Evolutionary conservation across 495 filamentous ascomycete genomes (phyloP).

Genomic region (Terfezia boudieri): DNA sequence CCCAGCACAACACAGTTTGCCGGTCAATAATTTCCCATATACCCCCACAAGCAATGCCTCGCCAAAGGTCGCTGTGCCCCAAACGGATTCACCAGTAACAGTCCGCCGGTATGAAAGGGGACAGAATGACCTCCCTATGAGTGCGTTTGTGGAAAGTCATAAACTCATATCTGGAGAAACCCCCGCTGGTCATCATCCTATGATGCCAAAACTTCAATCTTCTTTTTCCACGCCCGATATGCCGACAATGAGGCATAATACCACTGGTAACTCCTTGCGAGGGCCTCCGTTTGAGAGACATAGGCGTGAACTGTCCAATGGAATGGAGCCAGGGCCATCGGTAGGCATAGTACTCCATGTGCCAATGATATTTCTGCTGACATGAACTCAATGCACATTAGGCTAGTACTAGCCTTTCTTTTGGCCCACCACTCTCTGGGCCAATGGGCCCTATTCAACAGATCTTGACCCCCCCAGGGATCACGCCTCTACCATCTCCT

Average conservation of each 20-base stretch:
- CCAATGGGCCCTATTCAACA: slow-evolving; percentile 7
- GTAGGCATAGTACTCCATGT: slow-evolving; percentile 2
- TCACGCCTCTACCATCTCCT: slow-evolving; percentile 18
- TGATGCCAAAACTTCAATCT: slow-evolving; percentile 44
- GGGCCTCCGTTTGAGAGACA: slow-evolving; percentile 10
- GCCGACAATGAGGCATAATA: slow-evolving; percentile 49
- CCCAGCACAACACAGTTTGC: slow-evolving; percentile 57
- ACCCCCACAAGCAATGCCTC: slow-evolving; percentile 17
- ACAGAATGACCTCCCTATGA: slow-evolving; percentile 13
- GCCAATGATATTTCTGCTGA: not conserved
- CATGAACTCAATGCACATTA: not conserved
- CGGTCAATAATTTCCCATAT: slow-evolving; percentile 31
- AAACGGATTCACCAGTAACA: slow-evolving; percentile 17
- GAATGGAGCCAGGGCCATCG: slow-evolving; percentile 10
- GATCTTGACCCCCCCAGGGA: slow-evolving; percentile 12
- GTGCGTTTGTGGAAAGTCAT: slow-evolving; percentile 10
- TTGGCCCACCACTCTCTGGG: slow-evolving; percentile 15
- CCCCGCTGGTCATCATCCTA: slow-evolving; percentile 7
- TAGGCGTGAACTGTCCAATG: slow-evolving; percentile 13
- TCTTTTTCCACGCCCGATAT: slow-evolving; percentile 83
- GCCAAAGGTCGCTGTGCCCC: slow-evolving; percentile 17
- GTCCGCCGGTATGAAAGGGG: slow-evolving; percentile 15
- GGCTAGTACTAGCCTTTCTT: slow-evolving; percentile 8
- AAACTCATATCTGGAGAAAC: slow-evolving; percentile 10
- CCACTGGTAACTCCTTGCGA: slow-evolving; percentile 12